Evolutionary conservation across 1,139 yeast genomes (phyloP), one percentile per base, ranked within the genome.

Genomic region (Yamadazyma conglobata): DNA sequence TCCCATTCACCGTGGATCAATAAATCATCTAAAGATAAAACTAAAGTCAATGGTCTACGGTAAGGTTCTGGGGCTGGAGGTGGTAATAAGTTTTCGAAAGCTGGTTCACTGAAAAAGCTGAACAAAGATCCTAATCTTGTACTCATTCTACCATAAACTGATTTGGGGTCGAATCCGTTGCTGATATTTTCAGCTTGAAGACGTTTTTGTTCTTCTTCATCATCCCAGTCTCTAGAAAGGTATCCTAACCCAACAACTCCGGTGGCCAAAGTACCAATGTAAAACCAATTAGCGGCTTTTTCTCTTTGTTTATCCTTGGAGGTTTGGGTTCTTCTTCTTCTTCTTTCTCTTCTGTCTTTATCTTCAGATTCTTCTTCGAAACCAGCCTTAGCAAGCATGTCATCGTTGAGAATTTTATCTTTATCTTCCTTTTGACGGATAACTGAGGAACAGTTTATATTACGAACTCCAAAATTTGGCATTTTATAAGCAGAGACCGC

Each of bases 1-100:
- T 85, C 77, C 98, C 98, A 91, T 39, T 82, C 86, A 27, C 95
- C 81, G 59, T 91, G 96, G 39, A 89, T 77, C 55, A 91, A 73
- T 40, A 91, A 68, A 53, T 91, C 98, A 47, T 91, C 98, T 49
- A 91, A 72, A 16, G 88, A 82, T 44, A 91, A 62, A 5, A 91
- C 96, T 46, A 91, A 69, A 3, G 99, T 91, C 55, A 85, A 65
- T 22, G 96, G 96, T 53, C 96, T 82, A 53, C 91, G 85, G 59
- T 89, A 91, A 34, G 94, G 94, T 50, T 87, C 94, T 6, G 88
- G 87, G 16, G 94, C 82, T 31, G 94, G 89, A 20, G 74, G 74
- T 31, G 97, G 97, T 47, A 91, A 73, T 52, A 91, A 75, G 52
- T 88, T 87, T 39, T 88, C 94, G 58, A 84, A 89, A 11, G 85